phyloP scores from a whole-genome alignment of 768 basidiomycete species.

The Mycena galericulata region DNA sequence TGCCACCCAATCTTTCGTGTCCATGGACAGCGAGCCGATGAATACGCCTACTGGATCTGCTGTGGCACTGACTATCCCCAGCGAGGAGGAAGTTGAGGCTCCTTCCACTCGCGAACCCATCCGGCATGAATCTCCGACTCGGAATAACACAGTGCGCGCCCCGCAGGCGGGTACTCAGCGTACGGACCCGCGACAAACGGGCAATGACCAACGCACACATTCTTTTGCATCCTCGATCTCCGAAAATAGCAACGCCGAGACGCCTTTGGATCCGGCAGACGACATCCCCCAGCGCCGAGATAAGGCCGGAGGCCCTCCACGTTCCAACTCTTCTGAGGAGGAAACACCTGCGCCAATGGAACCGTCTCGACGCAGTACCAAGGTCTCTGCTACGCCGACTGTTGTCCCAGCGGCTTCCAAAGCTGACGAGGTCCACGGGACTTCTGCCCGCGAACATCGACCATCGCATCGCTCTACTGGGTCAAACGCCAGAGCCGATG shows the following conservation, averaged over 20 bases:
- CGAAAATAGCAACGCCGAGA: neutral
- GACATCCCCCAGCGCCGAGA: conserved; percentile 16
- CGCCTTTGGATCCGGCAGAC: neutral
- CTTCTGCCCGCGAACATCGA: neutral
- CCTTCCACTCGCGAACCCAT: neutral
- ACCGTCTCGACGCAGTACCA: conserved; percentile 14
- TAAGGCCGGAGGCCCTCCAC: neutral
- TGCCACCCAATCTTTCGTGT: conserved; percentile 34
- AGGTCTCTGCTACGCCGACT: conserved; percentile 25
- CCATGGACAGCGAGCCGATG: conserved; percentile 16
- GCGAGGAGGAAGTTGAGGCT: conserved; percentile 5
- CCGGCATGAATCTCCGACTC: conserved; percentile 6
- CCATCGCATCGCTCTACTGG: neutral
- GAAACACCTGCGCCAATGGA: neutral
- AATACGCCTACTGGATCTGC: conserved; percentile 22
- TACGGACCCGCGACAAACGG: conserved; percentile 1
- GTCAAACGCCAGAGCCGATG: neutral
- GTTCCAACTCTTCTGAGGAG: conserved; percentile 7
- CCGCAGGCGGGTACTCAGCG: conserved; percentile 1
- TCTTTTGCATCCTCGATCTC: conserved; percentile 3
- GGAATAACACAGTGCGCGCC: conserved; percentile 9
- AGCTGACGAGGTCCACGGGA: neutral
- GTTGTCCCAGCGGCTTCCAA: conserved; percentile 2
- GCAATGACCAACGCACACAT: conserved; percentile 12
- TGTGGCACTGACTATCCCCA: conserved; percentile 9